A percentile compares a stretch with the other conserved stretches of the same genome.
These are phyloP conservation scores for Plasmopara viticola DNA, from an alignment of 352 stramenopile genomes.

Conservation along the genomic window DNA sequence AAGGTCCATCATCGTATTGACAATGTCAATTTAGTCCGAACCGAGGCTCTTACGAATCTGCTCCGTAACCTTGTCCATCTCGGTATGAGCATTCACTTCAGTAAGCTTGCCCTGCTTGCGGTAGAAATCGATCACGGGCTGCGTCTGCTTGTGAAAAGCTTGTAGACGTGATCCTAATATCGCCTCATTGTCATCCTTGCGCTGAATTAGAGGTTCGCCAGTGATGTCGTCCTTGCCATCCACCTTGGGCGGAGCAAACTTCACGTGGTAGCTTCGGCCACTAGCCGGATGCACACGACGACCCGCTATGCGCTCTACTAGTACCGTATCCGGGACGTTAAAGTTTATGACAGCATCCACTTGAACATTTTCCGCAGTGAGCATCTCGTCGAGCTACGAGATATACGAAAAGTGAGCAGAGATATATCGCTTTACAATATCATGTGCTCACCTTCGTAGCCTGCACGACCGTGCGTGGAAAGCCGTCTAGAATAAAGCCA, in stretches of 20 bases:
- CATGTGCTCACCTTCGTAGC: conserved; percentile 83
- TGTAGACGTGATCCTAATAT: conserved; percentile 90
- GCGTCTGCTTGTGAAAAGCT: conserved; percentile 95
- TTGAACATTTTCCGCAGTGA: conserved; percentile 81
- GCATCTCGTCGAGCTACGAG: conserved; percentile 92
- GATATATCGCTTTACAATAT: neutral
- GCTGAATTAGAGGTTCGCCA: conserved; percentile 95
- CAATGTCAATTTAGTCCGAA: conserved; percentile 45
- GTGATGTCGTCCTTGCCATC: conserved; percentile 89
- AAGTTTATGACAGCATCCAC: conserved; percentile 94
- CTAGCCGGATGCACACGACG: conserved; percentile 93
- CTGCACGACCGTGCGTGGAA: conserved; percentile 97
- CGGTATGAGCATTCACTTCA: conserved; percentile 88
- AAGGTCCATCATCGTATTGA: conserved; percentile 8
- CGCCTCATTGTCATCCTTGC: conserved; percentile 94
- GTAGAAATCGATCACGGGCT: conserved; percentile 93
- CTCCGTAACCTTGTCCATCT: conserved; percentile 76
- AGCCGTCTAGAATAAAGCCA: conserved; percentile 99
- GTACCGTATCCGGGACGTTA: conserved; percentile 91
- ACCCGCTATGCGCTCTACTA: conserved; percentile 96
- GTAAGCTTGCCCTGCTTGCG: conserved; percentile 77
- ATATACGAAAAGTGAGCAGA: conserved; percentile 2
- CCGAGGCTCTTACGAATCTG: conserved; percentile 77
- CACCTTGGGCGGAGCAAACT: conserved; percentile 95
- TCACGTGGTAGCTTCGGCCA: conserved; percentile 96